A percentile compares a stretch with the other conserved stretches of the same genome.
phyloP scores from a whole-genome alignment of 495 filamentous ascomycete species.

The Bathelium albidoporum region DNA sequence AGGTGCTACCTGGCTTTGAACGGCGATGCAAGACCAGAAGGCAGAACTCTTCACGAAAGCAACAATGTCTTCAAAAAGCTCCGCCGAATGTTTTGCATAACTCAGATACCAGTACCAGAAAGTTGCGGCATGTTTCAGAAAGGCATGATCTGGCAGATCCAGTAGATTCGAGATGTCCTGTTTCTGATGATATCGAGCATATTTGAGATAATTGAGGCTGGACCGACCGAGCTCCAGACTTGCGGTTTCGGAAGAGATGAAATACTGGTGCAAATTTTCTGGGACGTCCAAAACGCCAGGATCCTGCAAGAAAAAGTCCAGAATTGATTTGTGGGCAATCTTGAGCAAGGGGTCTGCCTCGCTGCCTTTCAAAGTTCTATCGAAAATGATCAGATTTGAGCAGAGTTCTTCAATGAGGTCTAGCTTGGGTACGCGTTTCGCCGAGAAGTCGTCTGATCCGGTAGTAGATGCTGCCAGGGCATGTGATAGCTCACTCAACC shows the following conservation, averaged over 20 bases:
- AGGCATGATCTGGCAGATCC: conserved; percentile 18
- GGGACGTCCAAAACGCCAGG: conserved; percentile 12
- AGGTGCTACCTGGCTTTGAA: conserved; percentile 14
- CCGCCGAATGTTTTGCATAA: conserved; percentile 2
- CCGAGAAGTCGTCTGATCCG: conserved; percentile 4
- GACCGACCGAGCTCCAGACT: conserved; percentile 20
- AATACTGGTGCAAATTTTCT: conserved; percentile 20
- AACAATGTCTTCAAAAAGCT: conserved; percentile 10
- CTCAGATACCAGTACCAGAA: conserved; percentile 23
- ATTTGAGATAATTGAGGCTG: conserved; percentile 23
- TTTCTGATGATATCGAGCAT: conserved; percentile 20
- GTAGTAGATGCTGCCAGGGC: conserved; percentile 12
- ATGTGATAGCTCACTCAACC: conserved; percentile 19
- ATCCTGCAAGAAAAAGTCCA: conserved; percentile 25
- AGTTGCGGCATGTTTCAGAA: conserved; percentile 22
- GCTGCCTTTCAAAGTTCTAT: conserved; percentile 13
- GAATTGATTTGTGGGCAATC: conserved; percentile 24
- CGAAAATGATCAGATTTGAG: conserved; percentile 16
- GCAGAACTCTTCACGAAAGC: conserved; percentile 18
- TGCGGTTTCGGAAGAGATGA: conserved; percentile 12
- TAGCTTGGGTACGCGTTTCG: conserved; percentile 5
- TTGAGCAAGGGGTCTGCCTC: conserved; percentile 19
- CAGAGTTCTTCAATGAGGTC: conserved; percentile 23
- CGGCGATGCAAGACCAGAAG: conserved; percentile 26
- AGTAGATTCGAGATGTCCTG: conserved; percentile 11